Conservation (phyloP, 2,329 filamentous ascomycete species). For the Diplodia mutila region DNA sequence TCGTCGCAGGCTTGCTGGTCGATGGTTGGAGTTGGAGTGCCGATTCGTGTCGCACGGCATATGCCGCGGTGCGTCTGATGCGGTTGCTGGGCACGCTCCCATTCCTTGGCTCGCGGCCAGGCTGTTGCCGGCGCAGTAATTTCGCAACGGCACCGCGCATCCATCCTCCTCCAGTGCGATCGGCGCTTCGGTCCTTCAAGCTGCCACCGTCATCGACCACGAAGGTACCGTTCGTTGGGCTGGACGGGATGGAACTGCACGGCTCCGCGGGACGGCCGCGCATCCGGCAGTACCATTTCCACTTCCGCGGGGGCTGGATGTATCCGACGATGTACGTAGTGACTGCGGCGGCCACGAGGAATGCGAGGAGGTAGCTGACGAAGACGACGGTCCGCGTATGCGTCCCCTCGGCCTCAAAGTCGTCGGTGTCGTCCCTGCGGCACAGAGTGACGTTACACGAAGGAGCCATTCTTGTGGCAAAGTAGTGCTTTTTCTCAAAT, state of each 20-base stretch:
- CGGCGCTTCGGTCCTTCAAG: background rate
- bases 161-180: background rate
- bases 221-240: background rate
- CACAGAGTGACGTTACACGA: background rate
- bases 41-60: background rate
- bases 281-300: conserved; percentile 3
- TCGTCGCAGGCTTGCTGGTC: background rate
- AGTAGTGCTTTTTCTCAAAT: background rate
- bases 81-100: background rate
- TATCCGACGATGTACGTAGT: background rate
- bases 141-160: background rate
- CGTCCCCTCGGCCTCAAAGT: background rate
- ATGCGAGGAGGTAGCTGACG: conserved; percentile 2
- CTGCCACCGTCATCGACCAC: background rate
- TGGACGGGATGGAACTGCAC: background rate
- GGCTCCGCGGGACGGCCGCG: background rate
- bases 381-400: background rate
- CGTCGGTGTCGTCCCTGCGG: background rate
- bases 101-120: background rate
- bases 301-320: background rate
- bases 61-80: background rate
- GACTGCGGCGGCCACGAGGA: conserved; percentile 6
- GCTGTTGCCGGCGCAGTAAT: background rate
- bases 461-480: background rate
- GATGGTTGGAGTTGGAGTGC: background rate